phyloP scores from a whole-genome alignment of 371 early-diverging fungal species.

The Mortierella sp. region DNA sequence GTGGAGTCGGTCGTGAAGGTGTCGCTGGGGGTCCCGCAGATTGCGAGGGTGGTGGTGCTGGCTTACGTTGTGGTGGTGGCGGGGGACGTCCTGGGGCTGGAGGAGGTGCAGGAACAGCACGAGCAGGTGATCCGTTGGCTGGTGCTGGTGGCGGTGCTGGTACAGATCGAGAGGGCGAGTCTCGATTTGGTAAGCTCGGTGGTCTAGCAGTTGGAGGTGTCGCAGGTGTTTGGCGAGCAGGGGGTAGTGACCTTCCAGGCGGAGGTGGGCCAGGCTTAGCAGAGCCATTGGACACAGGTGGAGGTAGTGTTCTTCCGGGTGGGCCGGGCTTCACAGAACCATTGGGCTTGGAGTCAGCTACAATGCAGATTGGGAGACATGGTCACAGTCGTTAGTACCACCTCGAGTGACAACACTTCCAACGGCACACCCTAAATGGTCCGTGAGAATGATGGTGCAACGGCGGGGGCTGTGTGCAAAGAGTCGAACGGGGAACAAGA shows the following conservation, averaged over 20 bases:
- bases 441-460: no score
- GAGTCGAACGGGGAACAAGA: neutral
- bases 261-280: no score
- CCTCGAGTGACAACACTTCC: no score
- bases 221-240: constrained; percentile 39
- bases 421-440: no score
- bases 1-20: constrained; percentile 48
- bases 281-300: no score
- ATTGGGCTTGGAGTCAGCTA: no score
- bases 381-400: no score
- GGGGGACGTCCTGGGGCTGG: constrained; percentile 45
- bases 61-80: constrained; percentile 32
- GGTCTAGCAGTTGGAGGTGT: constrained; percentile 55
- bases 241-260: no score
- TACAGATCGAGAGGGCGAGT: constrained; percentile 36
- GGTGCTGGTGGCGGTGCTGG: constrained; percentile 50
- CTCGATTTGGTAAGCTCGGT: constrained; percentile 34
- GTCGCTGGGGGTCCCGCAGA: constrained; percentile 55
- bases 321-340: no score
- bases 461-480: no score
- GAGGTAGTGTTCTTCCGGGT: constrained; percentile 41
- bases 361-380: no score
- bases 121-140: constrained; percentile 25
- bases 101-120: constrained; percentile 34
- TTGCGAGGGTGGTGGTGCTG: constrained; percentile 47